Evolutionary conservation across 495 filamentous ascomycete genomes (phyloP).

Genomic region (Aspergillus sclerotioniger): DNA sequence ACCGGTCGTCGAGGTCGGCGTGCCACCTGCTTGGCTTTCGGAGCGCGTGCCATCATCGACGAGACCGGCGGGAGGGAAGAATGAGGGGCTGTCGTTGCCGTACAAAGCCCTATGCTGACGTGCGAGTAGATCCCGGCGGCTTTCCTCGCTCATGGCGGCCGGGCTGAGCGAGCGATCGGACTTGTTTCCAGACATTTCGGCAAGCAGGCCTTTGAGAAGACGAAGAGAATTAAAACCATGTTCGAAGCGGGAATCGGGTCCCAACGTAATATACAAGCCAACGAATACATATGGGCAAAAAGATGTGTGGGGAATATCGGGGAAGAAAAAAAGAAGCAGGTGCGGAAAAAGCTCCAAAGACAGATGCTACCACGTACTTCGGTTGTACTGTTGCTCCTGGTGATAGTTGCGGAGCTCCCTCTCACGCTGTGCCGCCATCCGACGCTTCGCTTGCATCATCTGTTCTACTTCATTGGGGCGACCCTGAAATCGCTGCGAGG

Average conservation of each 20-base stretch:
- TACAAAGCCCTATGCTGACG: constrained; percentile 93
- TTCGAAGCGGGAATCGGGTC: constrained; percentile 33
- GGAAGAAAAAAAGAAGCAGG: constrained; percentile 24
- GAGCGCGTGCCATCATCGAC: constrained; percentile 63
- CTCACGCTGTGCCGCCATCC: constrained; percentile 97
- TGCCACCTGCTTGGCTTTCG: constrained; percentile 55
- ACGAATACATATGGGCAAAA: constrained; percentile 41
- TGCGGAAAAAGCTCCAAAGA: constrained; percentile 28
- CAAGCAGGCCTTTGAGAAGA: constrained; percentile 65
- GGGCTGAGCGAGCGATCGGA: constrained; percentile 91
- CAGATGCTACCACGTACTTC: constrained; percentile 73
- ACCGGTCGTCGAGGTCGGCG: constrained; percentile 50
- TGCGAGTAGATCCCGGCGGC: constrained; percentile 91
- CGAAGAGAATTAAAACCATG: constrained; percentile 48
- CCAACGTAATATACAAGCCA: constrained; percentile 52
- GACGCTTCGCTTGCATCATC: constrained; percentile 97
- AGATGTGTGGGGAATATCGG: constrained; percentile 36
- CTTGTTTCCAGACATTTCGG: constrained; percentile 80
- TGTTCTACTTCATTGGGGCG: constrained; percentile 95
- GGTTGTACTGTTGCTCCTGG: constrained; percentile 99
- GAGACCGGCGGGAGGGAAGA: constrained; percentile 58
- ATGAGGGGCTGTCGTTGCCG: constrained; percentile 66
- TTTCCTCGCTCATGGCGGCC: constrained; percentile 87
- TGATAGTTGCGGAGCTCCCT: constrained; percentile 99
- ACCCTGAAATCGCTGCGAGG: constrained; percentile 86